phyloP scores from a whole-genome alignment of 352 stramenopile genomes.

The Phytophthora sp. region DNA sequence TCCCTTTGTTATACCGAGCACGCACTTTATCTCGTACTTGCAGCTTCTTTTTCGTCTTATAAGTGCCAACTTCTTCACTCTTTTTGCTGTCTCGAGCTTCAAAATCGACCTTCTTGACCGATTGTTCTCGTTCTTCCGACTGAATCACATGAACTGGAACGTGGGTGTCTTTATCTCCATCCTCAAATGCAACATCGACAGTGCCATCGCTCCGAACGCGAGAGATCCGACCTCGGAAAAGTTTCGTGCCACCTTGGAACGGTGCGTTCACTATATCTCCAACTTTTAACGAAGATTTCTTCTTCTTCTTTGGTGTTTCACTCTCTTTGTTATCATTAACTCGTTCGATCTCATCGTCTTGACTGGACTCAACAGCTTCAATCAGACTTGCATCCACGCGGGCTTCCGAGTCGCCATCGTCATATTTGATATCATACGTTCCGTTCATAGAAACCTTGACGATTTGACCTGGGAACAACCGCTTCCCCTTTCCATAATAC shows the following conservation, averaged over 20 bases:
- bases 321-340: neutral
- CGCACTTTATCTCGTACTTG: conserved; percentile 48
- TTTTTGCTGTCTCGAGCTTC: conserved; percentile 23
- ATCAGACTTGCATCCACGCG: conserved; percentile 43
- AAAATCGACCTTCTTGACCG: conserved; percentile 36
- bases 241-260: conserved; percentile 46
- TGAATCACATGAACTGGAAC: conserved; percentile 42
- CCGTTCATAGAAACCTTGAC: conserved; percentile 59
- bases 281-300: conserved; percentile 27
- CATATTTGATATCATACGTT: conserved; percentile 71
- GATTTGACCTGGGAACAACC: conserved; percentile 70
- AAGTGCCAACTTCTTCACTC: neutral
- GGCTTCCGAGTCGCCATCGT: conserved; percentile 60
- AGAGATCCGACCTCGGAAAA: conserved; percentile 49
- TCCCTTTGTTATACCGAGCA: conserved; percentile 51
- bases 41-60: conserved; percentile 15
- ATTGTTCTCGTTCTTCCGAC: conserved; percentile 26
- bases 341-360: too few species aligned
- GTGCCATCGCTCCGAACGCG: conserved; percentile 48
- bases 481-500: conserved; percentile 60
- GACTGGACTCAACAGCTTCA: conserved; percentile 22
- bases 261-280: conserved; percentile 64
- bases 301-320: conserved; percentile 42
- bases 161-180: conserved; percentile 42
- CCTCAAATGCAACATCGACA: conserved; percentile 57